A percentile compares a stretch with the other conserved stretches of the same genome.
phyloP scores from a whole-genome alignment of 2,329 filamentous ascomycete species.

The Blastomyces silverae region DNA sequence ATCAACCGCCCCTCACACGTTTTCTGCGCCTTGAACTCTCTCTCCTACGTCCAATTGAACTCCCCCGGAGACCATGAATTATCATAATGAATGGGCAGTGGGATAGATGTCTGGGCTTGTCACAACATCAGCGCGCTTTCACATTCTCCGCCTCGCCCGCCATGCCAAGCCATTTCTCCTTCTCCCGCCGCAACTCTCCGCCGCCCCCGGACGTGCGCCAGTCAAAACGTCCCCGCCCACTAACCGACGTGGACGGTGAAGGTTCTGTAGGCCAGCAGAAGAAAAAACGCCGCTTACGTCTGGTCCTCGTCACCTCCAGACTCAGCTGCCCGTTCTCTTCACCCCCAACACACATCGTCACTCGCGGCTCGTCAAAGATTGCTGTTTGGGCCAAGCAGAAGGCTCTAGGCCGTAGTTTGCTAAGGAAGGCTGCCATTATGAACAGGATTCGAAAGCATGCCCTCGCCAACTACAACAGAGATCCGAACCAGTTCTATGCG shows the following conservation, averaged over 20 bases:
- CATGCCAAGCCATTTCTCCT: conserved; percentile 31
- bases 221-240: conserved; percentile 44
- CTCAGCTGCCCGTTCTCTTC: conserved; percentile 63
- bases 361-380: conserved; percentile 44
- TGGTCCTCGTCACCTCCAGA: conserved; percentile 58
- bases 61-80: conserved; percentile 3
- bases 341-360: conserved; percentile 62
- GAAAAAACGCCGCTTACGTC: conserved; percentile 61
- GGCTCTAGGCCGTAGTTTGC: conserved; percentile 31
- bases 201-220: conserved; percentile 13
- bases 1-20: not conserved
- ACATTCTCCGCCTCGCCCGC: conserved; percentile 29
- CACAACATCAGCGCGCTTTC: conserved; percentile 24
- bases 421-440: conserved; percentile 42
- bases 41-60: not conserved
- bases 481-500: conserved; percentile 23
- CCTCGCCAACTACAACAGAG: conserved; percentile 16
- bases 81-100: conserved; percentile 11
- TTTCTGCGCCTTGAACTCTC: not conserved
- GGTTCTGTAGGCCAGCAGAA: conserved; percentile 46
- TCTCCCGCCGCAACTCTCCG: conserved; percentile 27
- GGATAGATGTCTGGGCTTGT: conserved; percentile 5
- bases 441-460: conserved; percentile 34
- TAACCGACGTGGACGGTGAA: conserved; percentile 52
- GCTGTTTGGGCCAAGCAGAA: conserved; percentile 42